phyloP scores from a whole-genome alignment of 768 basidiomycete species.

The Dioszegia hungarica region DNA sequence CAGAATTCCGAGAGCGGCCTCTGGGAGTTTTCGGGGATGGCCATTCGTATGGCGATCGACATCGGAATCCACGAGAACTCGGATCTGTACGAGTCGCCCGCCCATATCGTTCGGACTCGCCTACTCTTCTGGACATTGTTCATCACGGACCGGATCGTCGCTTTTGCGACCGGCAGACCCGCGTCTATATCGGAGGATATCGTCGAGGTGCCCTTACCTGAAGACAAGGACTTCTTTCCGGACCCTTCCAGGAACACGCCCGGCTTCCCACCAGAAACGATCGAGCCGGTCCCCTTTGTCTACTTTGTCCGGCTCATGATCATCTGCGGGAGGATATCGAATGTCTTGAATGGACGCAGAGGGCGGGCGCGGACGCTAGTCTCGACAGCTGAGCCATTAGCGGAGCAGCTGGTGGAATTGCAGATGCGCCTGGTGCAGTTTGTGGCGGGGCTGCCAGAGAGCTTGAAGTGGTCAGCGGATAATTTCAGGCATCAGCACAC shows the following conservation, averaged over 20 bases:
- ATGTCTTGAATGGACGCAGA: conserved; percentile 42
- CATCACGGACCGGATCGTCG: conserved; percentile 43
- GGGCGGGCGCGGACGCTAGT: conserved; percentile 40
- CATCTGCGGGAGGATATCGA: conserved; percentile 43
- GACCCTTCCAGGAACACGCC: conserved; percentile 35
- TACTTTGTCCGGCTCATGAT: conserved; percentile 45
- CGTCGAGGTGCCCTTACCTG: conserved; percentile 44
- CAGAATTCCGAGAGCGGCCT: conserved; percentile 41
- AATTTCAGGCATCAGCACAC: conserved; percentile 43
- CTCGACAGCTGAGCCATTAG: conserved; percentile 26
- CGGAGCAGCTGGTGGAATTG: conserved; percentile 32
- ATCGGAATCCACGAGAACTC: conserved; percentile 40
- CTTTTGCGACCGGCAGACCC: conserved; percentile 34
- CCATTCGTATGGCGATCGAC: conserved; percentile 43
- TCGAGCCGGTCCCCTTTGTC: conserved; percentile 44
- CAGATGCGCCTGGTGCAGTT: conserved; percentile 42
- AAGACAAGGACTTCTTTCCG: conserved; percentile 43
- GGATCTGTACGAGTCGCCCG: conserved; percentile 44
- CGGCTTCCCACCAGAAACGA: conserved; percentile 11
- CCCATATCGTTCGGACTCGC: conserved; percentile 37
- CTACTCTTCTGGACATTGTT: conserved; percentile 45
- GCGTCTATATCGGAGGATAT: conserved; percentile 42
- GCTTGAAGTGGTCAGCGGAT: conserved; percentile 38
- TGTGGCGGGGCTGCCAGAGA: conserved; percentile 32
- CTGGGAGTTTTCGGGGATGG: conserved; percentile 45